Percentiles rank a stretch among this genome's conserved stretches.
phyloP scores from a whole-genome alignment of 106 monocot species.

The Dendrobium chrysotoxum region DNA sequence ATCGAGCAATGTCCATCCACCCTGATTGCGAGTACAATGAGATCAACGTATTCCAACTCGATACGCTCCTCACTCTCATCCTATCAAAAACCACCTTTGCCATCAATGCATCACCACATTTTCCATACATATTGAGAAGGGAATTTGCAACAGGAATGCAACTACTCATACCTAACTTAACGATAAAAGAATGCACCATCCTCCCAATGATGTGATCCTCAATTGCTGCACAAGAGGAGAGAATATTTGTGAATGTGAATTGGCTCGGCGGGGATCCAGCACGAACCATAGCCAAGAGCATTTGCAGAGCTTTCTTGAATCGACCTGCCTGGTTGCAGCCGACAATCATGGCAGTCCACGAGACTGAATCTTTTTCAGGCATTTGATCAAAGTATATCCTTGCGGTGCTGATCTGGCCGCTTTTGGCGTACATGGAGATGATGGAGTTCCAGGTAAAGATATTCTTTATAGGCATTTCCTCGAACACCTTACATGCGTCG shows the following conservation, averaged over 20 bases:
- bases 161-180: conserved; percentile 64
- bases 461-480: conserved; percentile 57
- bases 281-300: conserved; percentile 46
- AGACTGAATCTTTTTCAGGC: conserved; percentile 76
- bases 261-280: conserved; percentile 39
- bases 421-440: conserved; percentile 63
- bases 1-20: conserved; percentile 47
- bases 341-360: conserved; percentile 77
- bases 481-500: conserved; percentile 55
- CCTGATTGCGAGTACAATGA: conserved; percentile 46
- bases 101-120: conserved; percentile 34
- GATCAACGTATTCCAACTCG: conserved; percentile 82
- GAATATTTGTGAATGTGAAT: conserved; percentile 73
- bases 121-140: conserved; percentile 78
- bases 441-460: conserved; percentile 78
- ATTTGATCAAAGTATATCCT: conserved; percentile 45
- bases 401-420: conserved; percentile 24
- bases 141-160: conserved; percentile 64
- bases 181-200: conserved; percentile 69
- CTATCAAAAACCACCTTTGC: conserved; percentile 63
- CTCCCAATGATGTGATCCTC: conserved; percentile 32
- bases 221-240: conserved; percentile 52
- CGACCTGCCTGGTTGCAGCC: conserved; percentile 46
- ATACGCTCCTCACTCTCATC: conserved; percentile 49
- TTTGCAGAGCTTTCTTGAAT: conserved; percentile 33